Evolutionary conservation across 1,284 basidiomycete genomes (phyloP), one percentile per base, ranked within the genome.

Genomic region (Heterobasidion parviporum): DNA sequence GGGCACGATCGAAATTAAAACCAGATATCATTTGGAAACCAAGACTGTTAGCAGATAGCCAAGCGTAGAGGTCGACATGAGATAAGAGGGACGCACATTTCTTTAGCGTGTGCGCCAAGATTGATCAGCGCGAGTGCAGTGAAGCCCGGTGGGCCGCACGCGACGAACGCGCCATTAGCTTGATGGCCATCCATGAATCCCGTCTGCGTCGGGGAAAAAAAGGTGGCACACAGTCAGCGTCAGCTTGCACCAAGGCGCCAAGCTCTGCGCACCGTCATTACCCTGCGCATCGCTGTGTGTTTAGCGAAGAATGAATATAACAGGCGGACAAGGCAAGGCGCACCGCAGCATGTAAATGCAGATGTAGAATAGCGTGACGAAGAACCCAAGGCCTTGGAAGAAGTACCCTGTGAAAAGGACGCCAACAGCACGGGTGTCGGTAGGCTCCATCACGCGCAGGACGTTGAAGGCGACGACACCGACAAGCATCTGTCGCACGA

Each of bases 321-420:
- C 26, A 12, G 50, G 50, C 38, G 16, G 55, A 49, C 15, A 6
- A 2, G 36, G 38, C 12, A 33, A 53, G 36, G 65, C 72, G 20
- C 47, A 74, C 73, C 74, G 72, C 58, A 75, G 73, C 56, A 78
- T 69, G 60, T 78, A 78, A 53, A 78, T 77, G 64, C 74, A 74
- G 50, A 78, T 73, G 58, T 78, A 78, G 62, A 77, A 75, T 63
- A 76, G 75, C 12, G 76, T 77, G 70, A 78, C 73, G 67, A 78
- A 77, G 66, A 75, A 77, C 8, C 76, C 76, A 26, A 54, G 45
- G 70, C 75, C 76, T 69, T 78, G 76, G 65, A 78, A 78, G 66
- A 76, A 74, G 65, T 78, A 78, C 9, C 74, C 75, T 7, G 66
- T 63, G 43, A 77, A 65, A 12, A 78, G 66, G 15, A 78, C 70